These are phyloP conservation scores for Aspergillus pseudoterreus DNA, from an alignment of 2,329 filamentous ascomycete species.

Conservation along the genomic window DNA sequence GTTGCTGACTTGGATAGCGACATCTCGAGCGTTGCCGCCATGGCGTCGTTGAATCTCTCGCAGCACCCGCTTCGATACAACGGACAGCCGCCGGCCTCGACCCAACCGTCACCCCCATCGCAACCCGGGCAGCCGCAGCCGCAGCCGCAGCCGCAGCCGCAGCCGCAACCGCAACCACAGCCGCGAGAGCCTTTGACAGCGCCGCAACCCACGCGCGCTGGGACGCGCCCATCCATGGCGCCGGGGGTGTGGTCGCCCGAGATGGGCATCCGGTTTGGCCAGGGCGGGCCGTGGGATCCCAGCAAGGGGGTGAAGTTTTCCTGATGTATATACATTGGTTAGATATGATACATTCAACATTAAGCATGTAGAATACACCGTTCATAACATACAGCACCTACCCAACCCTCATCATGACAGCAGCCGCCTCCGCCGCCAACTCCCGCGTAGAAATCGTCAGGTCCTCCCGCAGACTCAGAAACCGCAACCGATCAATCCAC, in stretches of 20 bases:
- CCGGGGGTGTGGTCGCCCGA: conserved; percentile 72
- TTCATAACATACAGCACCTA: neutral
- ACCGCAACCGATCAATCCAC: conserved; percentile 16
- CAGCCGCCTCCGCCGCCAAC: conserved; percentile 18
- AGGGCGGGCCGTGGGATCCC: conserved; percentile 56
- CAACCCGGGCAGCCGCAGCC: conserved; percentile 8
- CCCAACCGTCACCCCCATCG: conserved; percentile 2
- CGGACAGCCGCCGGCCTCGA: conserved; percentile 11
- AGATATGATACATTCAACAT: conserved; percentile 2
- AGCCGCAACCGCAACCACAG: conserved; percentile 30
- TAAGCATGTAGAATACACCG: neutral
- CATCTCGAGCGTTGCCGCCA: conserved; percentile 51
- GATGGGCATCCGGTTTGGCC: conserved; percentile 73
- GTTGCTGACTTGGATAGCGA: conserved; percentile 40
- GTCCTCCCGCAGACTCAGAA: conserved; percentile 14
- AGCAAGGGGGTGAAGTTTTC: conserved; percentile 56
- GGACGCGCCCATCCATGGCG: conserved; percentile 29
- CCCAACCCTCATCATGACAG: conserved; percentile 17
- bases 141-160: conserved; percentile 10
- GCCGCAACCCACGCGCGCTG: conserved; percentile 44
- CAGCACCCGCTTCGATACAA: conserved; percentile 27
- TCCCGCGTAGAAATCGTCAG: conserved; percentile 15
- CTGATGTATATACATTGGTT: conserved; percentile 13
- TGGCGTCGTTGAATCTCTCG: conserved; percentile 54
- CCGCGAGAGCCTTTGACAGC: conserved; percentile 41